Conservation (phyloP, 192 early-diverging fungal species). For the Allomyces macrogynus region DNA sequence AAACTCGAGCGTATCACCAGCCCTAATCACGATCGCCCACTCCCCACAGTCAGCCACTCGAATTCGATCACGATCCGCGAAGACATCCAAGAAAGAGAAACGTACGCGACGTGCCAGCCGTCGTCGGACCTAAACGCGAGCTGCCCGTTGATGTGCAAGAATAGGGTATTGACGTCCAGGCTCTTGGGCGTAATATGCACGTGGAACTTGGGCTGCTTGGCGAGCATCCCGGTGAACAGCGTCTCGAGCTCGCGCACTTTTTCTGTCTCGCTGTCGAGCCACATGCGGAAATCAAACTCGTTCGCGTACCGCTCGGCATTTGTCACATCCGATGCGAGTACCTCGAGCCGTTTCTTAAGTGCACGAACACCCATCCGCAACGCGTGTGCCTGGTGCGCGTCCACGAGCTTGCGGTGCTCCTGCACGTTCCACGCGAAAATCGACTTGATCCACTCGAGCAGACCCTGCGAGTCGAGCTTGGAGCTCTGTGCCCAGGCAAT, state of each 20-base stretch:
- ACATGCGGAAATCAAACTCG: neutral
- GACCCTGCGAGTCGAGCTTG: neutral
- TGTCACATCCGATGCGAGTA: neutral
- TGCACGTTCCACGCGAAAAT: neutral
- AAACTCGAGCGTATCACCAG: neutral
- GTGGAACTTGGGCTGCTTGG: neutral
- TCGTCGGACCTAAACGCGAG: neutral
- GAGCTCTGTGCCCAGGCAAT: neutral
- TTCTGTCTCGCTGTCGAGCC: neutral
- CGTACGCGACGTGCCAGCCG: neutral
- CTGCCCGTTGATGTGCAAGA: neutral
- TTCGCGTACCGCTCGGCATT: neutral
- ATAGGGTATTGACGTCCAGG: neutral
- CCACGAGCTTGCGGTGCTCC: neutral
- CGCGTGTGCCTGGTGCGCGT: neutral
- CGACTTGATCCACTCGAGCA: neutral
- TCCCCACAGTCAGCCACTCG: too few species aligned
- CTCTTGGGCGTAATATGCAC: neutral
- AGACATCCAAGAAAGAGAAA: neutral
- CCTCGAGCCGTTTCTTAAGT: neutral
- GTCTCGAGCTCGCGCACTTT: neutral
- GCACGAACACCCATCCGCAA: neutral
- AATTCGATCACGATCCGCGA: too few species aligned
- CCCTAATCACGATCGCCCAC: neutral
- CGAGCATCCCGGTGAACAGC: neutral